Percentiles rank a stretch among this genome's conserved stretches.
phyloP scores from a whole-genome alignment of 345 rosid species.

The Eucalyptus caleyi region DNA sequence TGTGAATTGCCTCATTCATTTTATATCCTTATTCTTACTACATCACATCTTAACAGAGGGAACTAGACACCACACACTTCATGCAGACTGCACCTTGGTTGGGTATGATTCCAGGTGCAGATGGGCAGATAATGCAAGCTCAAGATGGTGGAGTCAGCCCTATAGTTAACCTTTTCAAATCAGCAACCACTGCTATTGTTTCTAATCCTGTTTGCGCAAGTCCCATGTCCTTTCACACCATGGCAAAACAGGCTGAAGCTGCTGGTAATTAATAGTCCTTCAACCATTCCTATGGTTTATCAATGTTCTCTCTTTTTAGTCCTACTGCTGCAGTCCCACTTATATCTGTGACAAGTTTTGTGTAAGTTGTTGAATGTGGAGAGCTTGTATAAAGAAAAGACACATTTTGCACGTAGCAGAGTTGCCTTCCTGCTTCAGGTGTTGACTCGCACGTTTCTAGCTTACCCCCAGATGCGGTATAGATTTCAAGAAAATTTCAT shows the following conservation, averaged over 20 bases:
- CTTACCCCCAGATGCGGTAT: background rate
- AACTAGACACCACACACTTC: conserved; percentile 71
- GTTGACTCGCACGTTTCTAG: background rate
- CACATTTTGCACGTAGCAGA: background rate
- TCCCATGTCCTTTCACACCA: conserved; percentile 77
- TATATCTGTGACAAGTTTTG: background rate
- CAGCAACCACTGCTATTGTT: conserved; percentile 65
- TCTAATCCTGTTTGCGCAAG: conserved; percentile 66
- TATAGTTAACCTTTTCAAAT: conserved; percentile 74
- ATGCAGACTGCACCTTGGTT: conserved; percentile 98
- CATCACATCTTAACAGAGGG: conserved; percentile 49
- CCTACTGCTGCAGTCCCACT: background rate
- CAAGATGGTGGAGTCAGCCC: conserved; percentile 89
- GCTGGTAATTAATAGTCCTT: conserved; percentile 43
- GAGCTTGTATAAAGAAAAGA: background rate
- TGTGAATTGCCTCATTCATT: background rate
- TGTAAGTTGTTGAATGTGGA: background rate
- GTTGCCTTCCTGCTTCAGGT: background rate
- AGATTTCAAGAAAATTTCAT: background rate
- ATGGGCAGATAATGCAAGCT: conserved; percentile 77
- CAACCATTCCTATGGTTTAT: background rate
- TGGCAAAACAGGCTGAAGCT: conserved; percentile 99
- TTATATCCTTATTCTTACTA: conserved; percentile 1
- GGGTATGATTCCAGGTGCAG: conserved; percentile 72
- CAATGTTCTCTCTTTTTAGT: background rate